Evolutionary conservation across 176 grass and related monocot species (phyloP), one percentile per base, ranked within the genome.

Genomic region (Rhynchospora pubera): DNA sequence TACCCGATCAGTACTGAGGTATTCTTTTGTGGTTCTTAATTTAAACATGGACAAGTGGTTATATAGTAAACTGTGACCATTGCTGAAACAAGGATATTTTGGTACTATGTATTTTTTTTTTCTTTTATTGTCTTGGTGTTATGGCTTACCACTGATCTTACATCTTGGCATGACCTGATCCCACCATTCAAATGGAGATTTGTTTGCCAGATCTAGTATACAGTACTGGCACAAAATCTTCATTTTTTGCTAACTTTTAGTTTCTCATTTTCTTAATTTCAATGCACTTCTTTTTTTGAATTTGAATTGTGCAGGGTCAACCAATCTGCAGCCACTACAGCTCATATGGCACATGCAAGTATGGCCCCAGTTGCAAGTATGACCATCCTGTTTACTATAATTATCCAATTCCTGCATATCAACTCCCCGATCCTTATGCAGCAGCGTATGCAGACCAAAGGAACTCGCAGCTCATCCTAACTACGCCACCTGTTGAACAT

Each of bases 371-470:
- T 84, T 89, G 88, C 88, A 86, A 89, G 61, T 89, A 73, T 57
- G 84, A 89, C 53, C 88, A 89, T 19, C 88, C 88, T 3, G 10
- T 86, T 26, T 87, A 79, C 42, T 87, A 87, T 69, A 87, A 79
- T 65, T 79, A 83, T 44, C 13, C 85, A n/a, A 18, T 87, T 48
- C 47, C 88, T 28, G 43, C 65, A 26, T 74, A 32, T 34, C 70
- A 84, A 44, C 11, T 80, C 57, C 79, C 62, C 51, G 84, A 89
- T 34, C 72, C 84, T 51, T 77, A 80, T 52, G 70, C 12, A 9
- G 70, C 12, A 9, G 14, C 80, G 5, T 57, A 65, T 16, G 48
- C 79, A 6, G 48, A 86, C 63, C 84, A 83, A 79, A 89, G 71
- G 52, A 83, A 58, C 32, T 70, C 83, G 16, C 65, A 72, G 59